These are phyloP conservation scores for Penicillium longicatenatum DNA, from an alignment of 495 filamentous ascomycete species.

Conservation along the genomic window DNA sequence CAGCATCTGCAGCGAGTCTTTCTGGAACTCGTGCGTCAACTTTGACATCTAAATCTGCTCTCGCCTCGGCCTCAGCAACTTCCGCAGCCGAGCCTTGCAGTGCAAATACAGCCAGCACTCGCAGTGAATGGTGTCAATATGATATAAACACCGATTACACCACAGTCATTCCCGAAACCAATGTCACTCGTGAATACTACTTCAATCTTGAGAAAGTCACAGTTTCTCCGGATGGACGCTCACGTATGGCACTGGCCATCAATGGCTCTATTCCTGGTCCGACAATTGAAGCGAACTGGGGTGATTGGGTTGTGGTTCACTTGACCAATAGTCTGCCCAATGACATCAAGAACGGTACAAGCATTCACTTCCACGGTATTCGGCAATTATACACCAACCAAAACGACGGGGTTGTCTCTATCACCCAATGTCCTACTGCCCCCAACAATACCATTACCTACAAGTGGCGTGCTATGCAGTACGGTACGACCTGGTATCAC, in stretches of 20 bases:
- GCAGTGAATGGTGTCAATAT: constrained; percentile 3
- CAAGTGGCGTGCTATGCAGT: constrained; percentile 72
- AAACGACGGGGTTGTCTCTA: constrained; percentile 66
- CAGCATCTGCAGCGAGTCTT: not conserved
- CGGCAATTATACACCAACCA: constrained; percentile 51
- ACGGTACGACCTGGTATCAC: constrained; percentile 81
- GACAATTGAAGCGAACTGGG: constrained; percentile 26
- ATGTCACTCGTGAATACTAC: constrained; percentile 9
- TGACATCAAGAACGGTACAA: not conserved
- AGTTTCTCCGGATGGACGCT: constrained; percentile 1
- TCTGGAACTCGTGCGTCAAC: not conserved
- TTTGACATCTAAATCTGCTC: not conserved
- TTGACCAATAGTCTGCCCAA: constrained; percentile 60
- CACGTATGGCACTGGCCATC: constrained; percentile 1
- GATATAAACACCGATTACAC: constrained; percentile 8
- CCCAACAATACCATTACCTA: constrained; percentile 67
- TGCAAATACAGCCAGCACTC: constrained; percentile 2
- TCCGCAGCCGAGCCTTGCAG: not conserved
- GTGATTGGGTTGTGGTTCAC: constrained; percentile 69
- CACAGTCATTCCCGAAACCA: constrained; percentile 1
- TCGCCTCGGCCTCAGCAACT: not conserved
- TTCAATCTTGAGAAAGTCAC: constrained; percentile 2
- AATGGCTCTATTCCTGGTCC: not conserved
- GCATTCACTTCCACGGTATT: constrained; percentile 47
- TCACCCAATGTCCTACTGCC: constrained; percentile 67